Conservation (phyloP, 129 eudicot genomes). For the Kitagawia praeruptora region DNA sequence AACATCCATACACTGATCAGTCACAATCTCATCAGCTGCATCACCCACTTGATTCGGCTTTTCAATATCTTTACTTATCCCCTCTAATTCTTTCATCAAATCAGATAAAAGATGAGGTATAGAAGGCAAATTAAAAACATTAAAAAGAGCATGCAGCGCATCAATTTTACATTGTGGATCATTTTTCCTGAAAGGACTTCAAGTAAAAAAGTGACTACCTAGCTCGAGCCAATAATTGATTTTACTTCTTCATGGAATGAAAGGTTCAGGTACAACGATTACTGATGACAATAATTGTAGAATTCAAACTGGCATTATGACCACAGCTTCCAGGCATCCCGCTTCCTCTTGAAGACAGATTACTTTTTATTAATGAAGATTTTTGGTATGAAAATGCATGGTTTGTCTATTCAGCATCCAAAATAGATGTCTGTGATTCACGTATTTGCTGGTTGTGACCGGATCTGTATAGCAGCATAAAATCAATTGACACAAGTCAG, state of each 20-base stretch:
- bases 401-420: slow-evolving; percentile 93
- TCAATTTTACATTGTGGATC: slow-evolving; percentile 67
- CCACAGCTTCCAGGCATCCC: slow-evolving; percentile 11
- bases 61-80: slow-evolving; percentile 19
- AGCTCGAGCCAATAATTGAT: slow-evolving; percentile 62
- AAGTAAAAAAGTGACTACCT: slow-evolving; percentile 63
- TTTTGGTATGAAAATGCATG: slow-evolving; percentile 68
- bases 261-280: slow-evolving; percentile 79
- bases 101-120: slow-evolving; percentile 50
- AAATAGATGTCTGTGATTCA: slow-evolving; percentile 45
- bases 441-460: slow-evolving; percentile 21
- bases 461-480: slow-evolving; percentile 18
- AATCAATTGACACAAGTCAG: background rate
- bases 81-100: slow-evolving; percentile 8
- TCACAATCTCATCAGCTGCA: slow-evolving; percentile 22
- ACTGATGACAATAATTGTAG: slow-evolving; percentile 56
- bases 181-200: slow-evolving; percentile 38
- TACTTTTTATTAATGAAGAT: slow-evolving; percentile 24
- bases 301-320: slow-evolving; percentile 28
- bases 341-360: slow-evolving; percentile 30
- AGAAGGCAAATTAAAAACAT: slow-evolving; percentile 56
- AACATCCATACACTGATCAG: slow-evolving; percentile 17
- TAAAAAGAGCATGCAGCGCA: slow-evolving; percentile 77
- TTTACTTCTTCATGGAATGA: slow-evolving; percentile 84
- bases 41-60: slow-evolving; percentile 16